These are phyloP conservation scores for Inonotus hispidus DNA, from an alignment of 1,284 basidiomycete genomes.

Conservation along the genomic window DNA sequence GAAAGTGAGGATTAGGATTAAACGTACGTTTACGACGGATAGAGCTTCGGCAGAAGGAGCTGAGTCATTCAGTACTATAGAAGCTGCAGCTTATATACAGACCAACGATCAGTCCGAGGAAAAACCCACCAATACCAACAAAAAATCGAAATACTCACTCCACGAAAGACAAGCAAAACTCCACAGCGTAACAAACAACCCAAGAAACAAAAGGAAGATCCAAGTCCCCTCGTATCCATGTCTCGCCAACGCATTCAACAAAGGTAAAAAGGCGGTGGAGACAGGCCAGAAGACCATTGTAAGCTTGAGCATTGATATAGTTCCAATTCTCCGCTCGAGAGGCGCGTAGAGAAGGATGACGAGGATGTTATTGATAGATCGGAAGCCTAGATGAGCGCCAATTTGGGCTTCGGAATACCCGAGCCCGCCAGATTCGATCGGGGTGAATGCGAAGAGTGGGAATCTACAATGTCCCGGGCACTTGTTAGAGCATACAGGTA, in stretches of 20 bases:
- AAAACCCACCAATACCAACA: too few species aligned
- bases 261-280: slow-evolving; percentile 21
- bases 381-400: slow-evolving; percentile 22
- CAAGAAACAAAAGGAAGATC: slow-evolving; percentile 14
- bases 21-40: slow-evolving; percentile 20
- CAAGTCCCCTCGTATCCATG: slow-evolving; percentile 12
- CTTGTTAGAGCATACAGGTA: background rate
- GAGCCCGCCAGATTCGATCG: slow-evolving; percentile 24
- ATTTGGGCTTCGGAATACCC: slow-evolving; percentile 23
- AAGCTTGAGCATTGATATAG: slow-evolving; percentile 19
- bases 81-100: background rate
- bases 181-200: slow-evolving; percentile 19
- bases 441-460: slow-evolving; percentile 25
- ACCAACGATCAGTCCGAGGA: too few species aligned
- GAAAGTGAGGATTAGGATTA: background rate
- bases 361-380: slow-evolving; percentile 21
- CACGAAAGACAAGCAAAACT: slow-evolving; percentile 12
- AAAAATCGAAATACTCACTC: slow-evolving; percentile 8
- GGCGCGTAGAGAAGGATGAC: slow-evolving; percentile 20
- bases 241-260: slow-evolving; percentile 21
- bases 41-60: slow-evolving; percentile 21
- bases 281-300: slow-evolving; percentile 20
- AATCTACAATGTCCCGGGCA: too few species aligned
- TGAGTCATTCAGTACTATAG: slow-evolving; percentile 17
- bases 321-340: slow-evolving; percentile 19